Conservation (phyloP, 306 rosid genomes). For the Sphenostylis stenocarpa region DNA sequence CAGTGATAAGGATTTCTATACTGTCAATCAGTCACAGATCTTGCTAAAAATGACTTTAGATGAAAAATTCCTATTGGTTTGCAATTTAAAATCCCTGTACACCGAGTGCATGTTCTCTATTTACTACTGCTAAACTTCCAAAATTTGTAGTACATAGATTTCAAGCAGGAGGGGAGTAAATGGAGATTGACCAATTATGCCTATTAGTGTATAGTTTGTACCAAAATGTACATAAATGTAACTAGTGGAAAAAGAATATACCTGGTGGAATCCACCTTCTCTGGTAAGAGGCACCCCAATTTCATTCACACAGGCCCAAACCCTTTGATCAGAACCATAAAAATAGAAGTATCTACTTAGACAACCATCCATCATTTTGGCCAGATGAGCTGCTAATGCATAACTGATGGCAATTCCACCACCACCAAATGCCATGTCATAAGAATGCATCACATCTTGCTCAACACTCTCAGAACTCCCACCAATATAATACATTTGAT, state of each 20-base stretch:
- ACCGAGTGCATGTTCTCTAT: background rate
- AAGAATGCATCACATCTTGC: conserved; percentile 74
- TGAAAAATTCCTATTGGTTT: too few relatives aligned
- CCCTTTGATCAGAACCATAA: conserved; percentile 96
- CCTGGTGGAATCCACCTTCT: conserved; percentile 94
- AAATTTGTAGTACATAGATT: background rate
- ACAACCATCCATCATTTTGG: conserved; percentile 67
- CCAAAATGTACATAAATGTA: background rate
- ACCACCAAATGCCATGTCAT: conserved; percentile 95
- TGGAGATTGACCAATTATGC: conserved; percentile 8
- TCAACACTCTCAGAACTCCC: conserved; percentile 95
- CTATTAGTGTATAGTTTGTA: background rate
- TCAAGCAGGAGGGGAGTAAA: background rate
- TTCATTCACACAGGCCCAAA: conserved; percentile 85
- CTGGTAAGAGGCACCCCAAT: conserved; percentile 76
- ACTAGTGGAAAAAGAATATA: conserved; percentile 31
- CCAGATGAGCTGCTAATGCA: conserved; percentile 74
- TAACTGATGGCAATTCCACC: conserved; percentile 89
- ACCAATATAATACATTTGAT: conserved; percentile 71
- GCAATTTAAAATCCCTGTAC: background rate
- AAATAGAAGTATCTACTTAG: conserved; percentile 64
- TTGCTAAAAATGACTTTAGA: background rate
- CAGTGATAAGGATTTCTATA: background rate
- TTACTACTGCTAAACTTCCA: background rate
- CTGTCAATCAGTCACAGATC: background rate